phyloP scores from a whole-genome alignment of 108 stramenopile genomes.

The Phaeodactylum tricornutum region DNA sequence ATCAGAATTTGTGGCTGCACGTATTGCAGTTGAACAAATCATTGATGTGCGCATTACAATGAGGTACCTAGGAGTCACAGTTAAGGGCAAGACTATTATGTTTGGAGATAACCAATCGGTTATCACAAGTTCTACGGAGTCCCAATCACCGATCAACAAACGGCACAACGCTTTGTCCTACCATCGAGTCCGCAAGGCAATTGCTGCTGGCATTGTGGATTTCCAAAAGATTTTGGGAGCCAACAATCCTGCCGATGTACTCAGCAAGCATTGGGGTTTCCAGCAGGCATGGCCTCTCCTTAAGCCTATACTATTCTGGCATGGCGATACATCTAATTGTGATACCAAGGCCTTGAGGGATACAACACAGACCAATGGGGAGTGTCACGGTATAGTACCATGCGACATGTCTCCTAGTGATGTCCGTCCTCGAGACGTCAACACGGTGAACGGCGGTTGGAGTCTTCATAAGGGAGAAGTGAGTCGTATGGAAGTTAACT shows the following conservation, averaged over 20 bases:
- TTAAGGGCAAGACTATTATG: slow-evolving; percentile 19
- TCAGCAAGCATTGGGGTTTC: slow-evolving; percentile 10
- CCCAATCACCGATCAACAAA: slow-evolving; percentile 7
- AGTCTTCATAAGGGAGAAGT: too few relatives aligned
- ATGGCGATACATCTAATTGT: background rate
- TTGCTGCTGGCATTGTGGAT: slow-evolving; percentile 6
- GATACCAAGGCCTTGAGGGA: background rate
- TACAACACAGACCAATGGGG: too few relatives aligned
- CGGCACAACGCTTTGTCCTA: slow-evolving; percentile 10
- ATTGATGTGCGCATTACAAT: slow-evolving; percentile 16
- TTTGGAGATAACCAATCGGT: slow-evolving; percentile 32
- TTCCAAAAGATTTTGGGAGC: slow-evolving; percentile 5
- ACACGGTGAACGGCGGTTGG: too few relatives aligned
- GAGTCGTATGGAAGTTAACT: too few relatives aligned
- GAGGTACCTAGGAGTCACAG: slow-evolving; percentile 15
- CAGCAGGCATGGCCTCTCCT: background rate
- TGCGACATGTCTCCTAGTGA: too few relatives aligned
- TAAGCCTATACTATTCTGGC: background rate
- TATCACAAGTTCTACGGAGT: slow-evolving; percentile 6
- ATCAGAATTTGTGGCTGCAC: slow-evolving; percentile 23
- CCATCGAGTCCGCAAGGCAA: slow-evolving; percentile 14
- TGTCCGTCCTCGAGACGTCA: too few relatives aligned
- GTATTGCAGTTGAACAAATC: slow-evolving; percentile 13
- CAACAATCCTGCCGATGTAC: slow-evolving; percentile 9
- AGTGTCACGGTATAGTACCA: too few relatives aligned